Evolutionary conservation across 306 rosid species (phyloP), one percentile per base, ranked within the genome.

Genomic region (Medicago arabica): DNA sequence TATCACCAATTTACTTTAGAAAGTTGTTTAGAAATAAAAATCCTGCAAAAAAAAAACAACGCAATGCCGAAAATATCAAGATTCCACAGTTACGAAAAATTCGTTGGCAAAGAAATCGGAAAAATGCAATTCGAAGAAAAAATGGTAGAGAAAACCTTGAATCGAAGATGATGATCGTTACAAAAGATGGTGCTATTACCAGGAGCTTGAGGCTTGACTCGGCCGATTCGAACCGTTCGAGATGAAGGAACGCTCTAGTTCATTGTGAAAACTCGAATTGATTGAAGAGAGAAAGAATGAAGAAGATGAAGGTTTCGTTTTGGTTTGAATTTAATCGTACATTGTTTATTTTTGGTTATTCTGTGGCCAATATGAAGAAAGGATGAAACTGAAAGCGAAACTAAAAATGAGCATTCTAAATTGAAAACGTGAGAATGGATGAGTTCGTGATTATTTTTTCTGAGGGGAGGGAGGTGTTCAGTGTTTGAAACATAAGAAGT

Each of bases 191-290:
- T 94, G 59, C 98, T 96, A 75, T 88, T 70, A 38, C 90, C 85
- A 25, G 98, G 98, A 2, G 97, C 95, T 77, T 91, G 98, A 1
- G 98, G 98, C 88, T 89, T 93, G 75, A 91, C 90, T 16, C 90
- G 97, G 38, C 98, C 98, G 78, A 94, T 90, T 59, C 89, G 86
- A 83, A 90, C 86, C 18, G 89, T 67, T 59, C 72, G 85, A 78
- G 88, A 85, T 16, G 87, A 25, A 18, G 72, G 75, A 7, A 69
- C 16, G 17, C 88, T 85, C 4, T 85, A 83, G 18, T 13, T 15
- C 89, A 76, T 55, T 28, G 72, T 14, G 38, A 23, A 83, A 69
- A 4, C n/a, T n/a, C n/a, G 2, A 28, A 28, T 28, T 3, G 86
- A 83, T 2, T 2, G 60, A 16, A 74, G 34, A 6, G 19, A 23